Conservation (phyloP, 2,329 filamentous ascomycete species). For the Aspergillus sp. region DNA sequence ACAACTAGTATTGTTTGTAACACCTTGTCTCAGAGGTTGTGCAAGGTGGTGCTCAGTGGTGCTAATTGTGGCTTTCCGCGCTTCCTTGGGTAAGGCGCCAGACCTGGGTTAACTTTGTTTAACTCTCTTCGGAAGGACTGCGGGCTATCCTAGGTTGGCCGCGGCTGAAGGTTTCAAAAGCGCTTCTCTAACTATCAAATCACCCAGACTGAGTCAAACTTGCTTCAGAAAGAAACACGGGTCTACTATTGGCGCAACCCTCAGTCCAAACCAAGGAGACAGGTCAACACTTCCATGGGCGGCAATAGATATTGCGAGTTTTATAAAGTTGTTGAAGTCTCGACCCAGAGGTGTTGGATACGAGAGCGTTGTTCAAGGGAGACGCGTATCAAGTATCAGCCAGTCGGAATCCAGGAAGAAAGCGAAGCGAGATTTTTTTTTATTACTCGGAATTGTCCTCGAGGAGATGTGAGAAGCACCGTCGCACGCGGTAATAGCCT, state of each 20-base stretch:
- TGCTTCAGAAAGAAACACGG: not conserved
- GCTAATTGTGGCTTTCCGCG: not conserved
- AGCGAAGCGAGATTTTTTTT: not conserved
- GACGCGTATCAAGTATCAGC: not conserved
- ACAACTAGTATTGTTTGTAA: slow-evolving; percentile 13
- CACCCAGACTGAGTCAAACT: not conserved
- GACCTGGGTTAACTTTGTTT: not conserved
- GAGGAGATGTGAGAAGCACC: not conserved
- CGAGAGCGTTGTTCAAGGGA: not conserved
- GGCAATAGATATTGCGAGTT: not conserved
- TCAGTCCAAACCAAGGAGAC: not conserved
- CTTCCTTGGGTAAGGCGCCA: slow-evolving; percentile 8
- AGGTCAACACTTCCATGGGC: not conserved
- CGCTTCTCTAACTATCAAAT: not conserved
- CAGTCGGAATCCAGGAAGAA: not conserved
- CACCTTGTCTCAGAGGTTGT: slow-evolving; percentile 4
- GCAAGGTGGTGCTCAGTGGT: not conserved
- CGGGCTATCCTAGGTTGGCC: not conserved
- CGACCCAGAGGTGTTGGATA: not conserved
- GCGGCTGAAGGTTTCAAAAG: not conserved
- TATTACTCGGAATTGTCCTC: not conserved
- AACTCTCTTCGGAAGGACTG: slow-evolving; percentile 6
- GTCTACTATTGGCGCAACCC: not conserved
- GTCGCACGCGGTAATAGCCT: not conserved
- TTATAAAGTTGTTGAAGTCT: not conserved